Percentiles rank a stretch among this genome's conserved stretches.
Conservation (phyloP, 768 basidiomycete genomes). For the Hysterangium stoloniferum region DNA sequence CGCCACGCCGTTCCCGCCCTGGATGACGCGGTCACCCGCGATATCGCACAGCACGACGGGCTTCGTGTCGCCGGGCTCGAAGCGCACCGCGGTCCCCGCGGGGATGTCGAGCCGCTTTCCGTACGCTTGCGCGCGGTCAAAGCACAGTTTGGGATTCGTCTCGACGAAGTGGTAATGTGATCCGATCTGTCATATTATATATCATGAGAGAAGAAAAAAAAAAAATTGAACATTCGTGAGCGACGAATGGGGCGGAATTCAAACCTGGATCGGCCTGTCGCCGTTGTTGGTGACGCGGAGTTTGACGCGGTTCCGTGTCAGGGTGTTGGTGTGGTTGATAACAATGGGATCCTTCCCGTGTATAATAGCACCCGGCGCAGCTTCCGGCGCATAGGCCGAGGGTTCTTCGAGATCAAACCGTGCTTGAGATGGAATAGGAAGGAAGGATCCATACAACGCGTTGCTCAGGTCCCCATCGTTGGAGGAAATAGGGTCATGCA, state of each 20-base stretch:
- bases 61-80: constrained; percentile 89
- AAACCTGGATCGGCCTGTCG: constrained; percentile 86
- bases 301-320: constrained; percentile 40
- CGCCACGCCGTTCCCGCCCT: constrained; percentile 75
- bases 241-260: too few species aligned
- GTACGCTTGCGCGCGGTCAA: constrained; percentile 76
- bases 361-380: constrained; percentile 71
- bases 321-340: constrained; percentile 66
- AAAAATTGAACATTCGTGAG: too few species aligned
- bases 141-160: constrained; percentile 71
- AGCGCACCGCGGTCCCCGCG: constrained; percentile 91
- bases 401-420: constrained; percentile 53
- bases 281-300: constrained; percentile 84
- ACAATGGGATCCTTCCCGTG: constrained; percentile 55
- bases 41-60: constrained; percentile 77
- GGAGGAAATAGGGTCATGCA: constrained; percentile 90
- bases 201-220: constrained; percentile 1
- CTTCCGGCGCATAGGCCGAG: constrained; percentile 41
- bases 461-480: constrained; percentile 67
- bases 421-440: constrained; percentile 65
- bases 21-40: constrained; percentile 59
- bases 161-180: constrained; percentile 95
- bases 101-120: constrained; percentile 87
- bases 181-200: constrained; percentile 49
- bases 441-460: constrained; percentile 93